Percentiles rank a stretch among this genome's conserved stretches.
Evolutionary conservation across 495 filamentous ascomycete species (phyloP).

Genomic region (Trichoderma reesei): DNA sequence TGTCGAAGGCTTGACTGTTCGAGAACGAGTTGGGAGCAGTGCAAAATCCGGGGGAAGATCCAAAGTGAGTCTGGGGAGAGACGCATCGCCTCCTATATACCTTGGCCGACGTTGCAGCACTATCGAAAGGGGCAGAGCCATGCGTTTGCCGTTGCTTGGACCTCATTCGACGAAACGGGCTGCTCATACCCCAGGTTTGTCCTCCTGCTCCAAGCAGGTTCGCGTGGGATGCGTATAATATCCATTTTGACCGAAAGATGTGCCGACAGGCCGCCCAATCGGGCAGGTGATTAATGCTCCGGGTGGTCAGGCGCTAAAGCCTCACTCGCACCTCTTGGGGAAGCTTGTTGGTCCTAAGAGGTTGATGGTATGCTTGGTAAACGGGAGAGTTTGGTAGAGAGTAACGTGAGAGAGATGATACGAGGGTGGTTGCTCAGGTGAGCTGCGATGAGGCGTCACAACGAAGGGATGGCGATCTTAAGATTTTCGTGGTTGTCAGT

Average conservation of each 20-base stretch:
- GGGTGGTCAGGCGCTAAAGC: not conserved
- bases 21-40: not conserved
- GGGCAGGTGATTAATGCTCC: not conserved
- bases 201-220: slow-evolving; percentile 4
- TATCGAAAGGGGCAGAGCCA: not conserved
- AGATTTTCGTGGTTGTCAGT: not conserved
- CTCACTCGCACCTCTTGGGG: not conserved
- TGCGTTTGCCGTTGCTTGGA: not conserved
- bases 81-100: not conserved
- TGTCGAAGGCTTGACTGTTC: not conserved
- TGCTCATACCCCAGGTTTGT: not conserved
- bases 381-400: not conserved
- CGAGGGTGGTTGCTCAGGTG: not conserved
- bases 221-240: slow-evolving; percentile 6
- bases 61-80: not conserved
- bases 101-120: not conserved
- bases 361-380: too few relatives aligned
- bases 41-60: slow-evolving; percentile 1
- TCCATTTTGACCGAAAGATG: slow-evolving; percentile 9
- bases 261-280: not conserved
- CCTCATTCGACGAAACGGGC: not conserved
- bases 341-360: not conserved
- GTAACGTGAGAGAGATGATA: not conserved
- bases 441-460: not conserved
- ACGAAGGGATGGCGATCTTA: not conserved